A percentile compares a stretch with the other conserved stretches of the same genome.
Evolutionary conservation across 805 yeast species (phyloP).

Genomic region (Candida patagonica): DNA sequence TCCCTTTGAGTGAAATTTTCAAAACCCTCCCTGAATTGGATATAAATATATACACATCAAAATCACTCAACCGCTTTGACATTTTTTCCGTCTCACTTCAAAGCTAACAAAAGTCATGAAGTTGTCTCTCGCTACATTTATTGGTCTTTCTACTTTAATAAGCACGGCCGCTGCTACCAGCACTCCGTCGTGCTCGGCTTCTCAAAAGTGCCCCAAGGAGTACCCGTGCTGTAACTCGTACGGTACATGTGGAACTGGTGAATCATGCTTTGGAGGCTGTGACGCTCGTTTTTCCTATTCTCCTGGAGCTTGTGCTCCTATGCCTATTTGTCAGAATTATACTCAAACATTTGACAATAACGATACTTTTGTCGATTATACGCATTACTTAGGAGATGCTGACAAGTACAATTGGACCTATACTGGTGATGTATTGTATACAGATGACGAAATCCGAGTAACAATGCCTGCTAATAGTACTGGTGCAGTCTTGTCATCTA

Average conservation of each 20-base stretch:
- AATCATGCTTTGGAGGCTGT: constrained; percentile 79
- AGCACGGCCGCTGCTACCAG: constrained; percentile 21
- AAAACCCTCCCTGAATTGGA: no score
- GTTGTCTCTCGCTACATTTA: constrained; percentile 1
- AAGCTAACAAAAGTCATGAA: constrained; percentile 5
- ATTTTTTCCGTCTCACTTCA: no score
- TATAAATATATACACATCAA: no score
- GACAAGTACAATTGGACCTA: constrained; percentile 60
- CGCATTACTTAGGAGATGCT: constrained; percentile 61
- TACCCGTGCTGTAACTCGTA: constrained; percentile 80
- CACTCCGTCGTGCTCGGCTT: constrained; percentile 40
- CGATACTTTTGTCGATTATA: constrained; percentile 27
- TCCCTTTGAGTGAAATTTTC: no score
- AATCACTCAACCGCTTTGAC: no score
- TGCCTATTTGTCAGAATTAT: constrained; percentile 57
- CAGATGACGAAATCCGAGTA: constrained; percentile 47
- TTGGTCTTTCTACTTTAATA: constrained; percentile 10
- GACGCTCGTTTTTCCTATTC: constrained; percentile 63
- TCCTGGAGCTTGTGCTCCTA: constrained; percentile 70
- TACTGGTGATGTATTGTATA: constrained; percentile 39
- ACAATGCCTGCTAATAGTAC: constrained; percentile 70
- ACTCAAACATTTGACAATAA: constrained; percentile 21
- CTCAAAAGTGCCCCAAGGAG: constrained; percentile 58
- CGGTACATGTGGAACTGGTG: constrained; percentile 74
- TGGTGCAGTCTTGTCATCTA: constrained; percentile 76